Percentiles rank a stretch among this genome's conserved stretches.
phyloP scores from a whole-genome alignment of 176 grass and related monocot genomes.

The Oryza coarctata region DNA sequence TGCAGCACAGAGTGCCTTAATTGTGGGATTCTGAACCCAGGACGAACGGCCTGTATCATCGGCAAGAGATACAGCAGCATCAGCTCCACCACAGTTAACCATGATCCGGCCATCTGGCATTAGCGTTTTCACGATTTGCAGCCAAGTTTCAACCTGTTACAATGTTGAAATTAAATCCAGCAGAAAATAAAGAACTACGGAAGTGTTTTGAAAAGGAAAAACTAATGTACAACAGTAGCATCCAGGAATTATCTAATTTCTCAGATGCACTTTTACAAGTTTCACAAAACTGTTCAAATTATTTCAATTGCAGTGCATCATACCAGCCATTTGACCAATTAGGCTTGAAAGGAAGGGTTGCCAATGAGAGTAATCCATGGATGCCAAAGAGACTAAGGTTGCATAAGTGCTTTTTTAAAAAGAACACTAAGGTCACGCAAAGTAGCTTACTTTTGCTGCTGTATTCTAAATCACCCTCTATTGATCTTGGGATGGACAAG shows the following conservation, averaged over 20 bases:
- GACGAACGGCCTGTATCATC: slow-evolving; percentile 36
- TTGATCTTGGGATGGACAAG: background rate
- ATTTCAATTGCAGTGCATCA: background rate
- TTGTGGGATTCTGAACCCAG: slow-evolving; percentile 72
- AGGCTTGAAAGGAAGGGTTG: background rate
- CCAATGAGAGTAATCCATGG: background rate
- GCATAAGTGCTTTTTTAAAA: background rate
- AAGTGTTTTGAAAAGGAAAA: background rate
- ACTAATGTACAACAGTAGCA: background rate
- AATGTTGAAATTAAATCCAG: slow-evolving; percentile 28
- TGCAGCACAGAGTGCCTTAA: slow-evolving; percentile 72
- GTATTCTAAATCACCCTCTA: background rate
- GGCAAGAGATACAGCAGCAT: slow-evolving; percentile 54
- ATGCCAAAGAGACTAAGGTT: background rate
- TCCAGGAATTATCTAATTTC: background rate
- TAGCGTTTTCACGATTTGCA: slow-evolving; percentile 70
- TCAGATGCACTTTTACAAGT: background rate
- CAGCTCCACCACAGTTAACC: slow-evolving; percentile 80
- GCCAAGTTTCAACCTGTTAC: slow-evolving; percentile 73
- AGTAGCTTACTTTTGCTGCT: background rate
- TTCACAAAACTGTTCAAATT: background rate
- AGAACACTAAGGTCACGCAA: background rate
- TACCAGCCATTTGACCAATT: background rate
- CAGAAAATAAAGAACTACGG: background rate
- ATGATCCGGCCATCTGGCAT: slow-evolving; percentile 87